A percentile compares a stretch with the other conserved stretches of the same genome.
phyloP scores from a whole-genome alignment of 1,284 basidiomycete genomes.

The Thelephora terrestris region DNA sequence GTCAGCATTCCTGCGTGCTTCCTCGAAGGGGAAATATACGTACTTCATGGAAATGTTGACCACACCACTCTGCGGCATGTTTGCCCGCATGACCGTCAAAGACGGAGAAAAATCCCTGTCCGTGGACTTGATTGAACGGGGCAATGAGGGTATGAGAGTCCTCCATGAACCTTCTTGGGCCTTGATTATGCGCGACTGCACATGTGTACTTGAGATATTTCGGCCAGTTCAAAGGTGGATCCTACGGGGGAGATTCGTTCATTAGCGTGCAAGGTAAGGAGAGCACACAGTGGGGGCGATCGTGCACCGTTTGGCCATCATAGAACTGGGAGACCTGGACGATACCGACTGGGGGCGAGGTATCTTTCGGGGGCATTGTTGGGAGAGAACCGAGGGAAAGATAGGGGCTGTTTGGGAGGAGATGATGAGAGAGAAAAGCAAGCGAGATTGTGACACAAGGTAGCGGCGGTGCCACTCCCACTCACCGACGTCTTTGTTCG shows the following conservation, averaged over 20 bases:
- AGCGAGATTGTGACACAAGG: too few species aligned
- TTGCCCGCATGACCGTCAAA: conserved; percentile 99
- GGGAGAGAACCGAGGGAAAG: not conserved
- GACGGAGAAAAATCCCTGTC: conserved; percentile 96
- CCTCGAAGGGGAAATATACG: conserved; percentile 14
- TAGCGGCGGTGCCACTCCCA: too few species aligned
- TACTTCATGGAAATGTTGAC: conserved; percentile 90
- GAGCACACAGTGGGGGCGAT: not conserved
- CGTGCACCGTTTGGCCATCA: not conserved
- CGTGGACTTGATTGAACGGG: conserved; percentile 83
- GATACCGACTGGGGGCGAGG: not conserved
- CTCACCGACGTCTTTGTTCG: too few species aligned
- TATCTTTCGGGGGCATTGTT: not conserved
- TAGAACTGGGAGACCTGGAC: not conserved
- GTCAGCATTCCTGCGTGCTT: not conserved
- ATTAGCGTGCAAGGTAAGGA: not conserved
- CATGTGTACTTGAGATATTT: conserved; percentile 63
- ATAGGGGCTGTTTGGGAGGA: too few species aligned
- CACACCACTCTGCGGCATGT: conserved; percentile 98
- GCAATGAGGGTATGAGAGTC: conserved; percentile 95
- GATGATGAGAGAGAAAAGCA: too few species aligned
- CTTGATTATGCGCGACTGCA: conserved; percentile 88
- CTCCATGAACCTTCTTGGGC: conserved; percentile 91
- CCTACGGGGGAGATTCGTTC: not conserved
- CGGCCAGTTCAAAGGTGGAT: conserved; percentile 16